Evolutionary conservation across 345 rosid species (phyloP), one percentile per base, ranked within the genome.

Genomic region (Moricandia arvensis): DNA sequence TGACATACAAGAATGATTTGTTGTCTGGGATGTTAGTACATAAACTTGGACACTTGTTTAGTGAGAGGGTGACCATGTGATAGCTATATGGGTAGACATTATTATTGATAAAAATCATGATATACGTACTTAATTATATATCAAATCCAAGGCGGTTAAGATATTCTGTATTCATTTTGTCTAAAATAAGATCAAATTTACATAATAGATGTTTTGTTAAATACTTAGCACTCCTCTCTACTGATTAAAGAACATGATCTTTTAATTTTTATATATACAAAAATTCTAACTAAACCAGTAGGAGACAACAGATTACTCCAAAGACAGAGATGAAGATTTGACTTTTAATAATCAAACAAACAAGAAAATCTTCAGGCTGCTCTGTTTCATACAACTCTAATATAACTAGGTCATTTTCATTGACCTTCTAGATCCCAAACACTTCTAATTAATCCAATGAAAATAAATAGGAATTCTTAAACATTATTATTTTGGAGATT

Each of bases 61-160:
- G 57, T 43, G 43, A 57, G 59, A 60, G 26, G 47, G 63, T 57
- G 77, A 66, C 27, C 71, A 66, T 57, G 66, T 66, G 71, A 65
- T 74, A 17, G 17, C 15, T 66, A 12, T 49, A n/a, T 24, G 33
- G 45, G 59, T 49, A 49, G 66, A 43, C 59, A 74, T n/a, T 41
- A 67, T 75, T 59, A 67, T 75, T 21, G 17, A 59, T 55, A 24
- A 18, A 9, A 66, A 58, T 66, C 47, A 34, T 41, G 30, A 49
- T 75, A 67, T n/a, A 13, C 34, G 8, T 59, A 67, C 54, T 34
- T 67, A 59, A 59, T 24, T 74, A 51, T 54, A 53, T 34, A 68
- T 75, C 73, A 75, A 75, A 75, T 75, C 62, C 66, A 74, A 43
- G 57, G 57, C 61, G 15, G 78, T 33, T 75, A 43, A 58, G 78